These are phyloP conservation scores for Solanum tarijense DNA, from an alignment of 257 asterid species.

Conservation along the genomic window DNA sequence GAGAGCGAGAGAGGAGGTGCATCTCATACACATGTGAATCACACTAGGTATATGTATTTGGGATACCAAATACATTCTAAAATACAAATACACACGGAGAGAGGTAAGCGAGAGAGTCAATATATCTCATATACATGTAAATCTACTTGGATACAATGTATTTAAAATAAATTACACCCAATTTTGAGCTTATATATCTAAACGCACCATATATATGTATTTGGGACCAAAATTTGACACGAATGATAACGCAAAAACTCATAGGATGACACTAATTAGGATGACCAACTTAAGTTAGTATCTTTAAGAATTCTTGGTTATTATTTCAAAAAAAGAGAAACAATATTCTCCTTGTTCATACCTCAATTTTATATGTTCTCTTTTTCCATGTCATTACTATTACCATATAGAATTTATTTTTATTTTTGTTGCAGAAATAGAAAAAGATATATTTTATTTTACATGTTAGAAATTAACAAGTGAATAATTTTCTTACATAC, in stretches of 20 bases:
- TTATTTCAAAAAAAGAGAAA: not conserved
- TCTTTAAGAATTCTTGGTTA: not conserved
- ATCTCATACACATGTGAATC: not conserved
- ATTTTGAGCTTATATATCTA: no score
- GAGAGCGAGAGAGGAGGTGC: not conserved
- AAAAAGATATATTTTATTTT: no score
- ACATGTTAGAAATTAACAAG: no score
- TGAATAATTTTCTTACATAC: not conserved
- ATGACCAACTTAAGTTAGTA: not conserved
- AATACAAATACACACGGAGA: not conserved
- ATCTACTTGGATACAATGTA: not conserved
- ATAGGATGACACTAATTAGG: not conserved
- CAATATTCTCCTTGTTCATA: not conserved
- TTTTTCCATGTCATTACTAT: not conserved
- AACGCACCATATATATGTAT: no score
- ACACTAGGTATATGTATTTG: not conserved
- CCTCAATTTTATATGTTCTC: no score
- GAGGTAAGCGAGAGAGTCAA: not conserved
- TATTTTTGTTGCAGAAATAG: not conserved
- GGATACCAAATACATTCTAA: no score
- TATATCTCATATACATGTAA: not conserved
- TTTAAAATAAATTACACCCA: no score
- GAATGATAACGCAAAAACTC: not conserved
- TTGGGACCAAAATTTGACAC: not conserved
- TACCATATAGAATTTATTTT: not conserved